Evolutionary conservation across 1,284 basidiomycete species (phyloP), one percentile per base, ranked within the genome.

Genomic region (Ustilago shanxiensis): DNA sequence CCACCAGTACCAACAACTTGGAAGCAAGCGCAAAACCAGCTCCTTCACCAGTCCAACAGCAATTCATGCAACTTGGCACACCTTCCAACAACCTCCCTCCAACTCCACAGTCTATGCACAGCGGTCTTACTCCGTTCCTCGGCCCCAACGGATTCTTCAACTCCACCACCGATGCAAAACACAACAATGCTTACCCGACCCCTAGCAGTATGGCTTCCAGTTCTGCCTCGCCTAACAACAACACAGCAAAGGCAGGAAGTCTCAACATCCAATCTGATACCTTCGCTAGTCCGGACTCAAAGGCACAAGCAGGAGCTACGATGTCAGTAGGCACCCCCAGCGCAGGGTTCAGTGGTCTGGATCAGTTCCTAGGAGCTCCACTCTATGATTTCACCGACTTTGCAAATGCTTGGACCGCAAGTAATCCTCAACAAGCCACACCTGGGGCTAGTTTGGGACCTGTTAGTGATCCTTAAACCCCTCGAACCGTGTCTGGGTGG

Each of bases 351-450:
- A 72, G 66, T 10, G 75, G 68, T 6, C 33, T 75, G 16, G 75
- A 78, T 2, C 52, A 41, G 16, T 74, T 70, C 64, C 59, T 78
- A 20, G 71, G 67, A 18, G 65, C 61, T 8, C 70, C 75, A 28
- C 56, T 78, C 45, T 78, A 78, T 56, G 75, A 78, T 39, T 78
- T 78, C 28, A 62, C 67, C 49, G 75, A 78, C 54, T 78, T 66
- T 44, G 75, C 75, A 1, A 70, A 70, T 31, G 70, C 75, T 20
- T 78, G 74, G 74, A 77, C 74, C 0, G 70, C 75, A 2, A 60
- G 58, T 6, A 64, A 73, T 51, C 68, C 75, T 6, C 41, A 20
- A 24, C n/a, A n/a, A n/a, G n/a, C n/a, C n/a, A n/a, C n/a, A 10
- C 33, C 35, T 2, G 24, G 56, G 6, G n/a, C 54, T 3, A 59